Base-by-base conservation (phyloP, 148 eudicot species). In the Vaccinium myrtillus region DNA sequence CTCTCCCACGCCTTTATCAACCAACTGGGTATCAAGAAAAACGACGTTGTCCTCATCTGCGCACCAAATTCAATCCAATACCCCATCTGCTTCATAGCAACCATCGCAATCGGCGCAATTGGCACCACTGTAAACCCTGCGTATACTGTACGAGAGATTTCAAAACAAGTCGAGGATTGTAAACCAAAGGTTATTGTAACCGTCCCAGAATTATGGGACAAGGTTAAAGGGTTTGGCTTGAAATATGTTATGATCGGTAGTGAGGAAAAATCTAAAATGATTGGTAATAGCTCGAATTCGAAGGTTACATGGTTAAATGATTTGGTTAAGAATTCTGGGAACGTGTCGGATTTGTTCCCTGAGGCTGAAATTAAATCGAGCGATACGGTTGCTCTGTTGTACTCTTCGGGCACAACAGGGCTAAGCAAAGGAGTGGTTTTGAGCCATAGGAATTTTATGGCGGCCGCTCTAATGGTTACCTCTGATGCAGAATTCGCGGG, bases 381-480 rank as follows among this genome's bases (percentile, higher is more conserved):
- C 55, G 98, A 93, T 49, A 87, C 92, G 53, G 93, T 90, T 70
- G 93, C 91, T 3, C 86, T 93, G 83, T 43, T 94, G 84, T 94
- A 94, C 82, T 94, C 98, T 8, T 94, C 98, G 19, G 98, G 95
- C 0, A 94, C 98, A 0, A 94, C 98, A 11, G 95, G 98, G 75
- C 71, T 78, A 1, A 94, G 95, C 51, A 94, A 94, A 77, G 98
- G 97, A 16, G 97, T 94, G 81, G 59, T 94, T 0, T 82, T 95
- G 70, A 94, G 88, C 73, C 98, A 95, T 67, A 56, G 90, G 84
- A 95, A 93, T 46, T 93, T 95, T 67, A 91, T 95, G 21, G 86
- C 93, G 6, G 83, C 92, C 1, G 69, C 93, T 23, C 27, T 91
- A 30, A 91, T 91, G 98, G 49, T 89, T 15, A 18, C 85, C 1